These are phyloP conservation scores for Leccinum sublutescens DNA, from an alignment of 768 basidiomycete genomes.

Conservation along the genomic window DNA sequence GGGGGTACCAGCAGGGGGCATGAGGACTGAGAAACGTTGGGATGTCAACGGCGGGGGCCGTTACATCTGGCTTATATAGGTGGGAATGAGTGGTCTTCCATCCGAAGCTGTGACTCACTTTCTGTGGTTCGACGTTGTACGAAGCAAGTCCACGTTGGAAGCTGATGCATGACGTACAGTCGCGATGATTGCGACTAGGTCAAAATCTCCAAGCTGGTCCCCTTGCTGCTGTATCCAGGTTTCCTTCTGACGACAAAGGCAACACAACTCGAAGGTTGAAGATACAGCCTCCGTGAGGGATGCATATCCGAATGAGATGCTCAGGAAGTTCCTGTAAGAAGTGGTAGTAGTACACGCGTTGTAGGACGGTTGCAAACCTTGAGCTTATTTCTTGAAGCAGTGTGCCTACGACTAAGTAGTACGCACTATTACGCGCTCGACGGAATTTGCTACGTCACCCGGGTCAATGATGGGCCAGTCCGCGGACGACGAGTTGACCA, in stretches of 20 bases:
- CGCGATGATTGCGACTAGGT: not conserved
- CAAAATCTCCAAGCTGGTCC: not conserved
- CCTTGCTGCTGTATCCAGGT: not conserved
- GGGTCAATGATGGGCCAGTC: no score
- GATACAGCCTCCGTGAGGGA: no score
- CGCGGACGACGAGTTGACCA: no score
- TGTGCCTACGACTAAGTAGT: no score
- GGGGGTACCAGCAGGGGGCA: not conserved
- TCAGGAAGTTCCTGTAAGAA: no score
- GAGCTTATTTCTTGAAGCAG: no score
- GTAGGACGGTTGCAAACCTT: no score
- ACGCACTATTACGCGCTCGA: no score
- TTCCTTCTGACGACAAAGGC: not conserved
- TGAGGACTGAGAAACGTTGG: not conserved
- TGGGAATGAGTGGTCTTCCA: no score
- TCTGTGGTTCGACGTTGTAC: not conserved
- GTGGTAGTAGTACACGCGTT: no score
- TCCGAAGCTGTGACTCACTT: constrained; percentile 1
- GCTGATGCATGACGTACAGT: not conserved
- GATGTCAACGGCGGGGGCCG: not conserved
- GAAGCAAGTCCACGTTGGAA: constrained; percentile 1
- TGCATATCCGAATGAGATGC: no score
- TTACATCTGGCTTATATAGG: constrained; percentile 13
- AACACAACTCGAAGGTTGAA: not conserved
- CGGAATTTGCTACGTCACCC: no score